Base-by-base conservation (phyloP, 2,329 filamentous ascomycete species). In the Daldinia sp. region DNA sequence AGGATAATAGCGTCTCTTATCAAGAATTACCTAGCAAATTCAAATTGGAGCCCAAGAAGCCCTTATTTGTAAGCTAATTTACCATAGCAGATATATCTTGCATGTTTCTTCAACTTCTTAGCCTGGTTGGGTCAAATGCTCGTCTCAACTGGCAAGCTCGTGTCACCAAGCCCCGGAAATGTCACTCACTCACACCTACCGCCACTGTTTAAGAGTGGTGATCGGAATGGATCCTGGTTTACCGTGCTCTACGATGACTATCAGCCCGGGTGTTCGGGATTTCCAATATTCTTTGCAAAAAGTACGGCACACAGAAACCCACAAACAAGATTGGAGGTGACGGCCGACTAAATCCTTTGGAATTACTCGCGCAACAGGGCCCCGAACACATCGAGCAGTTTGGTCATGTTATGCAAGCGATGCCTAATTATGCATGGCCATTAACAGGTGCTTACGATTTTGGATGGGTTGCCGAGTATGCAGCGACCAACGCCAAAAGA, bases 381-480 rank as follows among this genome's bases (percentile, higher is more conserved):
- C 63, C 63, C 10, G 60, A 51, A 5, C 63, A 68, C 15, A 63
- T 71, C 39, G 37, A 57, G 7, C 56, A 60, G 13, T 76, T 75
- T 54, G 70, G 69, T 17, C 63, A 64, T 15, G 73, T 71, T 17
- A 76, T 75, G 72, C 61, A 67, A 58, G 66, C 34, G 43, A 71
- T 58, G 60, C 63, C 11, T 59, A 68, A 41, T 52, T 61, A 60
- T 34, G 68, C 30, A 63, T 73, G 58, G 73, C 72, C 1, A 67
- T 72, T 57, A 4, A 68, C 69, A 0, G 73, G 73, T 2, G 67
- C 72, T 13, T 75, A 74, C 58, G 69, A 72, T 48, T 71, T 74
- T 54, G 21, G 34, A 5, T 65, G 63, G 63, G 67, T 74, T 6
- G 51, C 70, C 48, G 50, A 65, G 10, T 61, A 63, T 4, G 62